phyloP scores from a whole-genome alignment of 2,329 filamentous ascomycete species.

The Diaporthe vexans region DNA sequence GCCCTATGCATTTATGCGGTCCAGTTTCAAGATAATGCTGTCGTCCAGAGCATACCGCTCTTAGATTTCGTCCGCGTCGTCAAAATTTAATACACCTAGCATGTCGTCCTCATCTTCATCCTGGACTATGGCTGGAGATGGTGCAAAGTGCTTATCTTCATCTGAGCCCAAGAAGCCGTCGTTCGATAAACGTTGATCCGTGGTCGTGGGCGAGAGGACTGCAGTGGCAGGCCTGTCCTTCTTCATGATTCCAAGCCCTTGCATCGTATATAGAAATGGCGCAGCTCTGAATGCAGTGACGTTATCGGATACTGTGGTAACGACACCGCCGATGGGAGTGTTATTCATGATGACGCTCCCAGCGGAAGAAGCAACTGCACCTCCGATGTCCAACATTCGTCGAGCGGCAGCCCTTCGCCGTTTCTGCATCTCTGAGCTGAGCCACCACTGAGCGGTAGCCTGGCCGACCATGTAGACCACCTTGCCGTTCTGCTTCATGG shows the following conservation, averaged over 20 bases:
- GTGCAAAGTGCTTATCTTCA: not conserved
- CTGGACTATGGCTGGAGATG: slow-evolving; percentile 30
- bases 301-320: slow-evolving; percentile 36
- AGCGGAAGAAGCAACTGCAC: slow-evolving; percentile 33
- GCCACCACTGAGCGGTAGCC: slow-evolving; percentile 40
- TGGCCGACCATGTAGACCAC: slow-evolving; percentile 39
- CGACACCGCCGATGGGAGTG: slow-evolving; percentile 38
- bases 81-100: slow-evolving; percentile 27
- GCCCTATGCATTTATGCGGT: not conserved
- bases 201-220: not conserved
- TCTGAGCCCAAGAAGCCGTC: not conserved
- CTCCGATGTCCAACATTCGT: slow-evolving; percentile 30
- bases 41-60: not conserved
- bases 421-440: slow-evolving; percentile 38
- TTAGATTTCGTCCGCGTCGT: slow-evolving; percentile 7
- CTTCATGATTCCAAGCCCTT: slow-evolving; percentile 34
- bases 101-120: slow-evolving; percentile 25
- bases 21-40: not conserved
- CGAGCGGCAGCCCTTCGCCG: slow-evolving; percentile 36
- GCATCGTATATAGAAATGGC: slow-evolving; percentile 36
- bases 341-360: slow-evolving; percentile 40
- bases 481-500: slow-evolving; percentile 34
- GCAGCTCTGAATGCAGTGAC: slow-evolving; percentile 34
- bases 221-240: slow-evolving; percentile 15
- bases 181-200: not conserved